Percentiles rank a stretch among this genome's conserved stretches.
Evolutionary conservation across 768 basidiomycete species (phyloP).

Genomic region (Podaxis sp.): DNA sequence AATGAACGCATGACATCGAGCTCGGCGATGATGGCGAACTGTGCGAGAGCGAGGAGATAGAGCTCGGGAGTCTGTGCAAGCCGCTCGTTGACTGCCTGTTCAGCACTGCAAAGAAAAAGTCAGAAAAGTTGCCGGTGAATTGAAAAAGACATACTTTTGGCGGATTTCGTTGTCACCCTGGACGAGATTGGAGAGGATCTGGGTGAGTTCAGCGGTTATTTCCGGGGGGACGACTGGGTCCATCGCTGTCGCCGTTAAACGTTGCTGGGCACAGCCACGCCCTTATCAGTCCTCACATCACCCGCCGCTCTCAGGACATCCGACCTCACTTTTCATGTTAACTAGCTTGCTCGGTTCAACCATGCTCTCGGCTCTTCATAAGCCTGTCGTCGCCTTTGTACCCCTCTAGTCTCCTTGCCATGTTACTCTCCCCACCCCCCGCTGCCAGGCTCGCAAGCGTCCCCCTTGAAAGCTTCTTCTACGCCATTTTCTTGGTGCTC

Average conservation of each 20-base stretch:
- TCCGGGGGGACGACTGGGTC: slow-evolving; percentile 60
- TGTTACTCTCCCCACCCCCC: too few species aligned
- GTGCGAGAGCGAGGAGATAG: slow-evolving; percentile 75
- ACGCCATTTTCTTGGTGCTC: too few species aligned
- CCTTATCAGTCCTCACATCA: slow-evolving; percentile 1
- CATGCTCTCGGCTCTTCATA: too few species aligned
- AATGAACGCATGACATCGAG: slow-evolving; percentile 88
- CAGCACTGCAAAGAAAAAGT: slow-evolving; percentile 48
- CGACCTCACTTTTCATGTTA: too few species aligned
- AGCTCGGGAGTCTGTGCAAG: slow-evolving; percentile 76
- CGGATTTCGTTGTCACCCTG: slow-evolving; percentile 84
- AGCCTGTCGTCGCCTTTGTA: too few species aligned
- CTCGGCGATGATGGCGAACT: slow-evolving; percentile 75
- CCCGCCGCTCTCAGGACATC: background rate
- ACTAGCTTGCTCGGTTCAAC: too few species aligned
- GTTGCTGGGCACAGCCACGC: slow-evolving; percentile 5
- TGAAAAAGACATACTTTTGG: slow-evolving; percentile 47
- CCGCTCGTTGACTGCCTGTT: slow-evolving; percentile 80
- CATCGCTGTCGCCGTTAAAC: slow-evolving; percentile 28
- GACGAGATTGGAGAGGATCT: slow-evolving; percentile 83
- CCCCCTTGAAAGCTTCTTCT: too few species aligned
- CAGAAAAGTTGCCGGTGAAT: background rate
- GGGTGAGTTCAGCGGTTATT: slow-evolving; percentile 74
- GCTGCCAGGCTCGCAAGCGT: too few species aligned
- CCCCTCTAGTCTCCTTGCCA: too few species aligned